Conservation (phyloP, 2,329 filamentous ascomycete species). For the Botryotinia globosa region DNA sequence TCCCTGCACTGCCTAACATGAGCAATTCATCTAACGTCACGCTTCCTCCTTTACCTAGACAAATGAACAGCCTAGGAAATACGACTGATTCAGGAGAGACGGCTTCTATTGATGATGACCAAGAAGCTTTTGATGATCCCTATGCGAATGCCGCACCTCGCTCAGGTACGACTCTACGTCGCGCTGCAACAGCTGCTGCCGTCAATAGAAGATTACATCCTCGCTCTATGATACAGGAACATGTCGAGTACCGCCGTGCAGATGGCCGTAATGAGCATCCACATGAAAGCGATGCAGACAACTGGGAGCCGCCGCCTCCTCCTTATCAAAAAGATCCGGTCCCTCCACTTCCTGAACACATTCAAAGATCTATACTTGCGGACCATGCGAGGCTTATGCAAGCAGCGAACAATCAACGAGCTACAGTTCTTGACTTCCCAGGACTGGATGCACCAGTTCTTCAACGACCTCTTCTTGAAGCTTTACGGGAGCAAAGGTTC, state of each 20-base stretch:
- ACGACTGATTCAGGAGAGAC: slow-evolving; percentile 28
- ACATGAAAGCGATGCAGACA: slow-evolving; percentile 83
- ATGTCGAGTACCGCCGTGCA: slow-evolving; percentile 62
- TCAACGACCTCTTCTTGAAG: slow-evolving; percentile 30
- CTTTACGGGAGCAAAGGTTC: slow-evolving; percentile 29
- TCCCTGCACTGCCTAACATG: slow-evolving; percentile 28
- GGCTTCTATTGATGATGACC: slow-evolving; percentile 35
- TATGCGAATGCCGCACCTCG: slow-evolving; percentile 72
- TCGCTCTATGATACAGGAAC: slow-evolving; percentile 51
- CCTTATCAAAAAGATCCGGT: slow-evolving; percentile 67
- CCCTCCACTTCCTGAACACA: slow-evolving; percentile 38
- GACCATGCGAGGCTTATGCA: slow-evolving; percentile 34
- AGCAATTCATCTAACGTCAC: slow-evolving; percentile 26
- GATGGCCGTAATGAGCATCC: slow-evolving; percentile 71
- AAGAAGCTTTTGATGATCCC: slow-evolving; percentile 63
- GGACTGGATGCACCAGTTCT: slow-evolving; percentile 29
- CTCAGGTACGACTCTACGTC: slow-evolving; percentile 66
- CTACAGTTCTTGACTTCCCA: slow-evolving; percentile 30
- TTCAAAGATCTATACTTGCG: slow-evolving; percentile 37
- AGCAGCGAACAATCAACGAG: slow-evolving; percentile 32
- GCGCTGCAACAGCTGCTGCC: slow-evolving; percentile 74
- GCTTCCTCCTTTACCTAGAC: slow-evolving; percentile 24
- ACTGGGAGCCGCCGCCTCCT: slow-evolving; percentile 83
- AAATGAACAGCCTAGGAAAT: slow-evolving; percentile 27
- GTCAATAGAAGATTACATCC: slow-evolving; percentile 67